phyloP scores from a whole-genome alignment of 306 rosid genomes.

The Vachellia pachyceras region DNA sequence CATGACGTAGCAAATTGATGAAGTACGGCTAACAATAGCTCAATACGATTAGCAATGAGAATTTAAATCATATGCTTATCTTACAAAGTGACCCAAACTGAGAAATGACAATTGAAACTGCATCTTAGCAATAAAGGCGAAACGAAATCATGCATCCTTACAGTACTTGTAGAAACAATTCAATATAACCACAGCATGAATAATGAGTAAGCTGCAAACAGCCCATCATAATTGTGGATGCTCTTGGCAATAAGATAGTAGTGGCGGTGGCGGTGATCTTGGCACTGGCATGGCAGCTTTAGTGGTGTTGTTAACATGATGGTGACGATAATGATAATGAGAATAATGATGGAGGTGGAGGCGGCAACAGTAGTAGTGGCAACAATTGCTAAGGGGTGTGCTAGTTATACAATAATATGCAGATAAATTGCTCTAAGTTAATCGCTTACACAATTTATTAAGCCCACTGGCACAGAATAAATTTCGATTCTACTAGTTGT shows the following conservation, averaged over 20 bases:
- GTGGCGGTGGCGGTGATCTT: background rate
- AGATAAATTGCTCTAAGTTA: background rate
- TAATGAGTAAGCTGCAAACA: slow-evolving; percentile 13
- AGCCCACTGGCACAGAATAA: background rate
- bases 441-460: background rate
- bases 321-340: no score
- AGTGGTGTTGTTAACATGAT: background rate
- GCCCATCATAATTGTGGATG: background rate
- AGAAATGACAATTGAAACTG: slow-evolving; percentile 5
- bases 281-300: background rate
- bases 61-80: slow-evolving; percentile 2
- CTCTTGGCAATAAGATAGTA: background rate
- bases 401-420: background rate
- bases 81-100: slow-evolving; percentile 5
- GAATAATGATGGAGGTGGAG: background rate
- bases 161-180: background rate
- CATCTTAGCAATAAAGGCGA: background rate
- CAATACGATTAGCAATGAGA: slow-evolving; percentile 17
- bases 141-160: background rate
- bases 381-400: background rate
- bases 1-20: background rate
- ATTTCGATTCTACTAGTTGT: background rate
- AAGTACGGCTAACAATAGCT: slow-evolving; percentile 5
- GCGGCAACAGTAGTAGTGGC: background rate
- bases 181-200: background rate